Base-by-base conservation (phyloP, 352 stramenopile species). In the Pythium plurisporium region DNA sequence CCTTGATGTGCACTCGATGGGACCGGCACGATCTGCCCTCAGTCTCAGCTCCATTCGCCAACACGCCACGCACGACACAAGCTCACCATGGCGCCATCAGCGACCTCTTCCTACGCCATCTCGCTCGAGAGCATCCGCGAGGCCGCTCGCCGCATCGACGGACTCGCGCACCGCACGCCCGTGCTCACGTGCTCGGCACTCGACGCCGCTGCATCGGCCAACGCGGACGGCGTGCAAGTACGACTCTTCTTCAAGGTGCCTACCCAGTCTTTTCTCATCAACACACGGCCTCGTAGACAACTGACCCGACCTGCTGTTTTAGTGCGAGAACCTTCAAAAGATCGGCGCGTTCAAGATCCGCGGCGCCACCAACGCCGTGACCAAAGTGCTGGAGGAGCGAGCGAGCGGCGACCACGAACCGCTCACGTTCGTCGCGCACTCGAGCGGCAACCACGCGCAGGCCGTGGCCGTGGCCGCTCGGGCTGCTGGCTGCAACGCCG, bases 361-460 rank as follows among this genome's bases (percentile, higher is more conserved):
- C n/a, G n/a, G n/a, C n/a, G n/a, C n/a, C n/a, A n/a, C n/a, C n/a
- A n/a, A n/a, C n/a, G n/a, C n/a, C n/a, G n/a, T n/a, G n/a, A n/a
- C n/a, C n/a, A n/a, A n/a, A n/a, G n/a, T n/a, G n/a, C n/a, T n/a
- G n/a, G n/a, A n/a, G n/a, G n/a, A n/a, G n/a, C n/a, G n/a, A n/a
- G n/a, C n/a, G n/a, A n/a, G n/a, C n/a, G n/a, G n/a, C 11, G 5
- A 27, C 38, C 11, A 44, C 14, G 17, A 6, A 4, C 20, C 33
- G 45, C 62, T 43, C 41, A 85, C 71, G 31, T 87, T 97, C 30
- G 70, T 97, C 25, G 96, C 88, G 20, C 87, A 97, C 69, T 96
- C 84, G 49, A 95, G 81, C 26, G 93, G 91, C 1, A 97, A 98
- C 64, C 89, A 98, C 65, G 91, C 87, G 29, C 93, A 98, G 68